Evolutionary conservation across 768 basidiomycete genomes (phyloP).

Genomic region (Cystobasidium onofrii): DNA sequence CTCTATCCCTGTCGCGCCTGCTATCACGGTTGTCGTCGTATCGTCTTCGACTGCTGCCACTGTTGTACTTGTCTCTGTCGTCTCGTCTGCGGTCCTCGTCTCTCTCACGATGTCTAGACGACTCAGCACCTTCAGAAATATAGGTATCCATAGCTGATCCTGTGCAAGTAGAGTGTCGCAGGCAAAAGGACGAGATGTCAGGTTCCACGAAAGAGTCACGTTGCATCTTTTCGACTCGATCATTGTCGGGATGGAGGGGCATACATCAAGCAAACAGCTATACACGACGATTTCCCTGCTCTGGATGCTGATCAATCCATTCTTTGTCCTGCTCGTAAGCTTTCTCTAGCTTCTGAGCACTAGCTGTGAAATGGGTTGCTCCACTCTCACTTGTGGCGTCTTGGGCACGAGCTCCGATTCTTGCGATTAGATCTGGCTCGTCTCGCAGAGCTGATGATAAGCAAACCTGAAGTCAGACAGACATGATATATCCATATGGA

Average conservation of each 20-base stretch:
- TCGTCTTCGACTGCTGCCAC: background rate
- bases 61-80: background rate
- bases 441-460: background rate
- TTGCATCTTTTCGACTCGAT: background rate
- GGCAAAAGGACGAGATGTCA: no score
- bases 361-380: background rate
- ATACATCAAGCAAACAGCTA: background rate
- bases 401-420: conserved; percentile 20
- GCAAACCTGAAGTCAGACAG: background rate
- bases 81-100: background rate
- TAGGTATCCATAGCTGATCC: background rate
- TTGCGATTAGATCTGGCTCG: conserved; percentile 25
- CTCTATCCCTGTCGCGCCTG: background rate
- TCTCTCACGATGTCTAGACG: background rate
- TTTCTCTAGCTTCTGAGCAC: conserved; percentile 23
- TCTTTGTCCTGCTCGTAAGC: conserved; percentile 28
- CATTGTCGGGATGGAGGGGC: background rate
- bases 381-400: conserved; percentile 17
- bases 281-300: conserved; percentile 16
- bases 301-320: conserved; percentile 29
- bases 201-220: no score
- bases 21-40: background rate
- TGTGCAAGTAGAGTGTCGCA: background rate
- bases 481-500: background rate
- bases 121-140: background rate